These are phyloP conservation scores for Huiozyma naganishii DNA, from an alignment of 805 yeast genomes.

Conservation along the genomic window DNA sequence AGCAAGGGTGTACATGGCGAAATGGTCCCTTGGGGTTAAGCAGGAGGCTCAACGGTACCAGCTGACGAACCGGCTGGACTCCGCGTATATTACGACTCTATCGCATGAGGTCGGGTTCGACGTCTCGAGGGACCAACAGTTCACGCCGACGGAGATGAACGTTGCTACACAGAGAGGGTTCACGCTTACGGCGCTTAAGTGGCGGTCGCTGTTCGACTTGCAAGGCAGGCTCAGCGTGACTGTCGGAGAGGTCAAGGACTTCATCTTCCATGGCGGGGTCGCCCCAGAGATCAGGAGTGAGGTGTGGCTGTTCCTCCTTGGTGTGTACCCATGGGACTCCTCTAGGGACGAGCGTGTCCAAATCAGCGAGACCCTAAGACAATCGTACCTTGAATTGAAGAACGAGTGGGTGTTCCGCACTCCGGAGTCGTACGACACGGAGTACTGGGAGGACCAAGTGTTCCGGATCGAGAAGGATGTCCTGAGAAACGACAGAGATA, in stretches of 20 bases:
- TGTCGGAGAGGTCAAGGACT: constrained; percentile 62
- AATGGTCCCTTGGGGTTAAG: constrained; percentile 92
- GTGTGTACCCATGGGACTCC: constrained; percentile 84
- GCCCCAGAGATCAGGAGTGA: constrained; percentile 36
- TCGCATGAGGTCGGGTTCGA: constrained; percentile 53
- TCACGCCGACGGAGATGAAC: constrained; percentile 30
- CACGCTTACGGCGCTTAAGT: constrained; percentile 44
- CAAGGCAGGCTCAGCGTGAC: constrained; percentile 69
- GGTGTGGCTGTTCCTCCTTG: constrained; percentile 81
- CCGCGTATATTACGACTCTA: constrained; percentile 44
- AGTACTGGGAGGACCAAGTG: constrained; percentile 80
- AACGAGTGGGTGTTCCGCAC: constrained; percentile 47
- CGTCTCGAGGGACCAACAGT: constrained; percentile 18
- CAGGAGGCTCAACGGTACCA: constrained; percentile 67
- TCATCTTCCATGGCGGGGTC: constrained; percentile 87
- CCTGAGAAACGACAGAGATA: constrained; percentile 76
- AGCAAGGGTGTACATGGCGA: constrained; percentile 84
- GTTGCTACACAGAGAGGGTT: constrained; percentile 53
- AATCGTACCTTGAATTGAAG: constrained; percentile 53
- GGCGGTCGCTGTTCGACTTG: constrained; percentile 77
- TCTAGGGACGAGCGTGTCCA: constrained; percentile 56
- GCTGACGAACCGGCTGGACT: constrained; percentile 40
- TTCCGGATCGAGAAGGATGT: constrained; percentile 88
- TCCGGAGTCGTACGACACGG: constrained; percentile 26
- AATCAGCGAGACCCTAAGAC: constrained; percentile 42